Base-by-base conservation (phyloP, 306 rosid genomes). In the Cucumis cinereus region DNA sequence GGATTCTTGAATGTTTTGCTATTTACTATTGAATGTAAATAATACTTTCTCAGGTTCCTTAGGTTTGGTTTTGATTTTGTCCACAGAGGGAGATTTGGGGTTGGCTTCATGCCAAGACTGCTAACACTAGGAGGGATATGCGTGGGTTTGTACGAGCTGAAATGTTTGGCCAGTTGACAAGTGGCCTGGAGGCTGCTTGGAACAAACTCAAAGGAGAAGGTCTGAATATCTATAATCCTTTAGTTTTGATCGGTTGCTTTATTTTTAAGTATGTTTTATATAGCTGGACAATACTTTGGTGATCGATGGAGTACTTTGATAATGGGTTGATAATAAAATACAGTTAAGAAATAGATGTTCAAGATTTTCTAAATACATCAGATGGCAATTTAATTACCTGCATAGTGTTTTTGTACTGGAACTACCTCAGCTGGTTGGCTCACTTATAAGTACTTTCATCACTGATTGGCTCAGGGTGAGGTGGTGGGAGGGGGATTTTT, bases 171-270 rank as follows among this genome's bases (percentile, higher is more conserved):
- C 99, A 94, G 62, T 82, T 94, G 78, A 87, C 99, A 0, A 86
- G 90, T 77, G 96, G 99, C 38, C 94, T 94, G 57, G 99, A 94
- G 80, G 54, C 96, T 41, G 98, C 99, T 40, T 92, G 99, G 99
- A 92, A 79, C 88, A 94, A 92, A 81, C 97, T 94, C 88, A 94
- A 83, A 77, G 97, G 99, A 83, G 97, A 92, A 94, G 99, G 99
- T 89, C 47, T 56, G 63, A 23, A 73, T 50, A 57, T 77, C 52
- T 57, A 20, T 1, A 11, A 11, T 7, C 19, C 7, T 66, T 24
- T n/a, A n/a, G n/a, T n/a, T n/a, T 47, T 14, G 1, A 26, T 71
- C 14, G 52, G 15, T 71, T 71, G 9, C 41, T 15, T 16, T 47
- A 30, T 49, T 26, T 68, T 16, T 4, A 8, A 45, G 23, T 45